These are phyloP conservation scores for Pholiota microspora DNA, from an alignment of 768 basidiomycete genomes.

Conservation along the genomic window DNA sequence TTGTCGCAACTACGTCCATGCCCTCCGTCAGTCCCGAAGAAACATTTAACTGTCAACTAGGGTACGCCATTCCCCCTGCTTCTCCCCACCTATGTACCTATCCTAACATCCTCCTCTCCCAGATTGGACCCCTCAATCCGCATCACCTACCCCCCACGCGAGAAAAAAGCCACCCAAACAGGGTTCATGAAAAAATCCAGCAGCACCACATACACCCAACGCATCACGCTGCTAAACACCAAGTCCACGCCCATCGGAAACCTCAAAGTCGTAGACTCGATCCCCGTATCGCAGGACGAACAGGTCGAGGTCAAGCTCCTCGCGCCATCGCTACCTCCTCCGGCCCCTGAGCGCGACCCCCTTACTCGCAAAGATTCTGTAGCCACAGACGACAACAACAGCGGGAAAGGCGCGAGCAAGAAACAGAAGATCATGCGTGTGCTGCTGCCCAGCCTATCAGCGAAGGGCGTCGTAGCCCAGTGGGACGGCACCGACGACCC, in stretches of 20 bases:
- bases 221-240: slow-evolving; percentile 36
- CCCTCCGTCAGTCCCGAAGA: slow-evolving; percentile 35
- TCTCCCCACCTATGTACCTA: neutral
- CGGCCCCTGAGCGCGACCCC: neutral
- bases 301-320: slow-evolving; percentile 25
- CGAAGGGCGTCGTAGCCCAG: neutral
- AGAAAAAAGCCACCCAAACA: slow-evolving; percentile 29
- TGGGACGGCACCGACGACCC: slow-evolving; percentile 30
- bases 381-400: neutral
- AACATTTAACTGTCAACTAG: slow-evolving; percentile 37
- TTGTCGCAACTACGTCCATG: slow-evolving; percentile 39
- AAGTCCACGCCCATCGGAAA: slow-evolving; percentile 25
- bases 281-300: slow-evolving; percentile 36
- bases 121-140: slow-evolving; percentile 40
- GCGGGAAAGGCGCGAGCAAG: neutral
- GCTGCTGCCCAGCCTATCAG: neutral
- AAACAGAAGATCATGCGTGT: neutral
- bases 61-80: slow-evolving; percentile 26
- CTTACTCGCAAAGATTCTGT: neutral
- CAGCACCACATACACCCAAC: slow-evolving; percentile 29
- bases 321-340: neutral
- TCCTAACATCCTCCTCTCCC: slow-evolving; percentile 29
- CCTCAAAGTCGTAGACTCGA: slow-evolving; percentile 35
- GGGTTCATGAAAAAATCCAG: slow-evolving; percentile 33
- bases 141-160: slow-evolving; percentile 34